Conservation (phyloP, 129 eudicot species). For the Escallonia rubra region DNA sequence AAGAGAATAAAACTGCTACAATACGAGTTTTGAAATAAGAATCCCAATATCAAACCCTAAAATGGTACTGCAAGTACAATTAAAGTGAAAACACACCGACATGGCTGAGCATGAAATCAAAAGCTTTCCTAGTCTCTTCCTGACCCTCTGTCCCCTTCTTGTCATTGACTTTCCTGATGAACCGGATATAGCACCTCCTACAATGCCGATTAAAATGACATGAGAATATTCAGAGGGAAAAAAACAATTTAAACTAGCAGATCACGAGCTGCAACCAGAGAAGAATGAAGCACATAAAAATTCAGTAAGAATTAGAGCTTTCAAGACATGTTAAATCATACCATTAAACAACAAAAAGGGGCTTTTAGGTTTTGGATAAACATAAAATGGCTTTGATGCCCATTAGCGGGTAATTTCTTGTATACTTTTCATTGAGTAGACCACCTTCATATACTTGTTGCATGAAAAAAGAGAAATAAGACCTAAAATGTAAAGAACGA, state of each 20-base stretch:
- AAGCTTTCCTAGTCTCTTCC: conserved; percentile 97
- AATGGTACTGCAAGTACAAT: background rate
- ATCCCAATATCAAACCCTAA: conserved; percentile 4
- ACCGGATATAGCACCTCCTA: conserved; percentile 95
- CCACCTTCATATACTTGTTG: too few relatives aligned
- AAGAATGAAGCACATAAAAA: background rate
- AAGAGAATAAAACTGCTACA: background rate
- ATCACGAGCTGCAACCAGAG: background rate
- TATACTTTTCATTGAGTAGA: too few relatives aligned
- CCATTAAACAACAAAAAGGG: too few relatives aligned
- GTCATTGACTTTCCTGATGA: conserved; percentile 88
- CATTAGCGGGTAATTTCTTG: too few relatives aligned
- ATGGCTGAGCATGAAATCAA: conserved; percentile 82
- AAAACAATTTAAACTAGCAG: background rate
- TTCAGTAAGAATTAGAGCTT: background rate
- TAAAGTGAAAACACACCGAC: conserved; percentile 54
- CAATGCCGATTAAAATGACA: conserved; percentile 14
- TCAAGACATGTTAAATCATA: background rate
- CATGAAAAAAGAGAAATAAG: too few relatives aligned
- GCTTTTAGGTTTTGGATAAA: too few relatives aligned
- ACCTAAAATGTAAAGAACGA: too few relatives aligned
- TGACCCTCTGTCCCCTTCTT: conserved; percentile 94
- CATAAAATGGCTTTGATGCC: too few relatives aligned
- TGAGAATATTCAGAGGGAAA: background rate
- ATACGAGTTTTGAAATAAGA: background rate